Base-by-base conservation (phyloP, 2,329 filamentous ascomycete genomes). In the Ceratocystis albifundus region DNA sequence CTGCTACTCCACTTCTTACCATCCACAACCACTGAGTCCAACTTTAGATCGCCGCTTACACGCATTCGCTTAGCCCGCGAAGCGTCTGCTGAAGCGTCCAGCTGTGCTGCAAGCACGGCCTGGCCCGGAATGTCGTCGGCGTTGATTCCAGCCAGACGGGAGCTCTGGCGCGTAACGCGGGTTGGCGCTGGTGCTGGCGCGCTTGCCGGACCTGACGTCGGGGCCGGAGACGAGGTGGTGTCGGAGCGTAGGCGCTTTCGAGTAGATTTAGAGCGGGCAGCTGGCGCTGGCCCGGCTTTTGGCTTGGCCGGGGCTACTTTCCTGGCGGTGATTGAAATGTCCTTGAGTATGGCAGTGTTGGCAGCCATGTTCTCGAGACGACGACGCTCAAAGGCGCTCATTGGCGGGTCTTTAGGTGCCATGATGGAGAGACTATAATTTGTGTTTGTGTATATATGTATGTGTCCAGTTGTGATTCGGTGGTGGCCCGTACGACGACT, bases 331-430 rank as follows among this genome's bases (percentile, higher is more conserved):
- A 84, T 84, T 1, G 88, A 87, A 0, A 96, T 82, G 68, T 91
- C 88, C 68, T 88, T 88, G 0, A 96, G 76, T 0, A 96, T 73
- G 0, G 87, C 89, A 75, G 93, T 88, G 71, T 95, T 94, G 65
- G 89, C 86, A 0, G 87, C 89, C 50, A 96, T 95, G 70, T 96
- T 96, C 68, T 91, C 90, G 17, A 90, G 83, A 0, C 92, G 83
- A 70, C 89, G 86, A 71, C 87, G 86, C 79, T 96, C 92, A 75
- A 96, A 96, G 48, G 90, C 89, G 75, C 89, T 95, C 71, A 95
- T 78, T 45, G 36, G 77, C 74, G 71, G 72, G 15, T 75, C 75
- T 50, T 79, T 76, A 25, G 75, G 77, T 17, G 80, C 74, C 81
- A 85, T 84, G 48, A 3, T 2, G 48, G 48, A 2, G 48, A 2